Conservation (phyloP, 495 filamentous ascomycete genomes). For the Podospora australis region DNA sequence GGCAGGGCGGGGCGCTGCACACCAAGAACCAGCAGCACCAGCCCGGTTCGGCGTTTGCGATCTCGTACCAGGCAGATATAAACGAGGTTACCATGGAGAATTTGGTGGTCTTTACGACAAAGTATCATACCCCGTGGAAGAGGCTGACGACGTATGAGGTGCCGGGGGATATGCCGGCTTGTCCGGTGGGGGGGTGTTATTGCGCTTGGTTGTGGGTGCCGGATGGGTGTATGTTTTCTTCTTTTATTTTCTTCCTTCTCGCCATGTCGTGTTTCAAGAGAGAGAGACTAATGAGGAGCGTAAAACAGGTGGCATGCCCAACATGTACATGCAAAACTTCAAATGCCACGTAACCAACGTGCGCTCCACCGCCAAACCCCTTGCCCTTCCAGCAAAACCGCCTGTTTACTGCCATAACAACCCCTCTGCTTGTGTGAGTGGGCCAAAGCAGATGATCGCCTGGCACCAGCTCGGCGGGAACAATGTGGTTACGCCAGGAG, state of each 20-base stretch:
- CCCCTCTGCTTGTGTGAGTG: constrained; percentile 38
- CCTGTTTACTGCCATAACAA: constrained; percentile 41
- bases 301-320: constrained; percentile 30
- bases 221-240: constrained; percentile 32
- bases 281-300: constrained; percentile 9
- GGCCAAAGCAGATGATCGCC: constrained; percentile 52
- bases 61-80: constrained; percentile 45
- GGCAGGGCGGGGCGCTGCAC: constrained; percentile 38
- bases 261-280: constrained; percentile 6
- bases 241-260: background rate
- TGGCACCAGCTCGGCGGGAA: constrained; percentile 40
- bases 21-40: constrained; percentile 38
- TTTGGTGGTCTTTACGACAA: constrained; percentile 41
- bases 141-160: constrained; percentile 43
- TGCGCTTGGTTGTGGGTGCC: constrained; percentile 57
- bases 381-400: constrained; percentile 33
- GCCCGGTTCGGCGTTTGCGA: constrained; percentile 49
- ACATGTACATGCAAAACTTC: constrained; percentile 48
- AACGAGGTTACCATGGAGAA: constrained; percentile 45
- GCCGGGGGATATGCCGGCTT: constrained; percentile 39
- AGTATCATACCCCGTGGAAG: constrained; percentile 42
- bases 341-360: constrained; percentile 47
- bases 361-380: constrained; percentile 33
- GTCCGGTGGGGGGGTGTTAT: constrained; percentile 44
- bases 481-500: constrained; percentile 30